phyloP scores from a whole-genome alignment of 129 eudicot species.

The Chrysanthemum lavandulifolium region DNA sequence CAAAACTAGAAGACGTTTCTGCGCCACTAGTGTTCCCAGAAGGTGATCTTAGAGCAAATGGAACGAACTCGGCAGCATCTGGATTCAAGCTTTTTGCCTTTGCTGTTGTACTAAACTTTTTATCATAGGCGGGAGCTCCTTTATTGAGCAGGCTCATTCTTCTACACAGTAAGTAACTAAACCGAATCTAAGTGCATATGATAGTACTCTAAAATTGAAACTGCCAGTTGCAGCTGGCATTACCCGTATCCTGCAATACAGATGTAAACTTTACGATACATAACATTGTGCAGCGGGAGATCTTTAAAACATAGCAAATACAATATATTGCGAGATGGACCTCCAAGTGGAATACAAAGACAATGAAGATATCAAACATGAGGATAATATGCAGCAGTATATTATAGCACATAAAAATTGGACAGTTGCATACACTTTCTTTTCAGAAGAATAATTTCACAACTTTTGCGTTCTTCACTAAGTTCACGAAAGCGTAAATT shows the following conservation, averaged over 20 bases:
- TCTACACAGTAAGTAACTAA: constrained; percentile 19
- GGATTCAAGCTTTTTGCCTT: constrained; percentile 74
- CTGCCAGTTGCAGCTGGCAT: constrained; percentile 23
- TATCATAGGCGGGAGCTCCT: constrained; percentile 60
- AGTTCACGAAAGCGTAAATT: not conserved
- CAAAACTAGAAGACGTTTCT: constrained; percentile 40
- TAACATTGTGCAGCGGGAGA: not conserved
- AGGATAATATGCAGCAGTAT: not conserved
- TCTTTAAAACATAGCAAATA: constrained; percentile 6
- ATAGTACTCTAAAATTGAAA: constrained; percentile 15
- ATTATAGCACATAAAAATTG: not conserved
- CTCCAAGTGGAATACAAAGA: not conserved
- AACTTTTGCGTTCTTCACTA: not conserved
- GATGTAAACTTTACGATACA: not conserved
- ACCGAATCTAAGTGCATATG: constrained; percentile 27
- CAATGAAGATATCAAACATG: not conserved
- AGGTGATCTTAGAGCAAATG: constrained; percentile 68
- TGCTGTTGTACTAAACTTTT: constrained; percentile 39
- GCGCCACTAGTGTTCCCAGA: constrained; percentile 31
- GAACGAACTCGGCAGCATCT: constrained; percentile 88
- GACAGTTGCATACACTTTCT: constrained; percentile 8
- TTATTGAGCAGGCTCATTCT: constrained; percentile 75
- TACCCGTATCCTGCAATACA: constrained; percentile 52
- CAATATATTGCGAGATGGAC: not conserved
- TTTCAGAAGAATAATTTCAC: not conserved